A percentile compares a stretch with the other conserved stretches of the same genome.
Conservation (phyloP, 2,329 filamentous ascomycete genomes). For the Ascosphaera apis region DNA sequence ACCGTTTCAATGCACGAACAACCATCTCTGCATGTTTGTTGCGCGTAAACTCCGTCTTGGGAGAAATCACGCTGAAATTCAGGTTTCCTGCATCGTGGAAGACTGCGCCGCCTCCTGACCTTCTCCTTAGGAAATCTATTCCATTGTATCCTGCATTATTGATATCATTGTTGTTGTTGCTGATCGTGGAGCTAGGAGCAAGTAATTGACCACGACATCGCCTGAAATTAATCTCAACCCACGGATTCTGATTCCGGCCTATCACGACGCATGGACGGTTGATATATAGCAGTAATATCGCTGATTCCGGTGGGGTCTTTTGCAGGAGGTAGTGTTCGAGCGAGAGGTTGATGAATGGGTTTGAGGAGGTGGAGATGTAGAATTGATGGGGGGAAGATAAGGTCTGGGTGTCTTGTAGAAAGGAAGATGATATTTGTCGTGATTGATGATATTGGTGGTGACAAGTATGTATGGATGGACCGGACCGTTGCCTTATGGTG, state of each 20-base stretch:
- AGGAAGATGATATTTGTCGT: not conserved
- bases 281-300: slow-evolving; percentile 65
- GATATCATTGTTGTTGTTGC: slow-evolving; percentile 1
- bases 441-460: too few species aligned
- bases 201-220: not conserved
- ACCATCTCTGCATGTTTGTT: slow-evolving; percentile 86
- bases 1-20: slow-evolving; percentile 45
- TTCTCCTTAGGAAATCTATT: slow-evolving; percentile 49
- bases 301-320: slow-evolving; percentile 46
- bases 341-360: slow-evolving; percentile 78
- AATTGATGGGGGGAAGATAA: slow-evolving; percentile 28
- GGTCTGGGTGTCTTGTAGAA: not conserved
- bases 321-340: slow-evolving; percentile 80
- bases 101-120: slow-evolving; percentile 76
- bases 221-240: slow-evolving; percentile 65
- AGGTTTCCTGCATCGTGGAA: slow-evolving; percentile 87
- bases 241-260: slow-evolving; percentile 93
- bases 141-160: slow-evolving; percentile 6
- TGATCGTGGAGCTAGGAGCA: slow-evolving; percentile 24
- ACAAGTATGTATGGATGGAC: too few species aligned
- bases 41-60: slow-evolving; percentile 51
- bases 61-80: slow-evolving; percentile 84
- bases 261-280: slow-evolving; percentile 77
- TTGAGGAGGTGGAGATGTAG: slow-evolving; percentile 43
- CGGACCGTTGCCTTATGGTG: too few species aligned